Evolutionary conservation across 2,329 filamentous ascomycete species (phyloP), one percentile per base, ranked within the genome.

Genomic region (Colletotrichum camelliae): DNA sequence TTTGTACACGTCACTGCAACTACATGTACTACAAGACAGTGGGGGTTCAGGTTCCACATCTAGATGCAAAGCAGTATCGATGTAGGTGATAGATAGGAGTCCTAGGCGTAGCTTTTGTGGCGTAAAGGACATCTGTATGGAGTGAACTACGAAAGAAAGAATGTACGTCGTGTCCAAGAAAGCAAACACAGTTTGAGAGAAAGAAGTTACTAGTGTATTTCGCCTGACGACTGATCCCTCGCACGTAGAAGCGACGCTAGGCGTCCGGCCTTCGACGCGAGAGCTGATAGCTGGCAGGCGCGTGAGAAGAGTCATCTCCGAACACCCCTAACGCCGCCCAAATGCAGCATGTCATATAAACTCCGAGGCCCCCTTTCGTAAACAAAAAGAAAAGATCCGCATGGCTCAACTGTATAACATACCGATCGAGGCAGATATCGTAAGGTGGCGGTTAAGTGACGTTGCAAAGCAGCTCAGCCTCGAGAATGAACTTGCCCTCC

Each of bases 401-500:
- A 48, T 64, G 31, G 31, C 8, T 35, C 60, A 64, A 39, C 7
- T 10, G 16, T 64, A 8, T 31, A 27, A 39, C 16, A 24, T 35
- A 27, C 31, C 18, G 15, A 39, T n/a, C 33, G 16, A 18, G 21
- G 33, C 43, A 33, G n/a, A 31, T 24, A 13, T 33, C 31, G n/a
- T 60, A n/a, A 31, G 39, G 39, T 35, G 24, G 15, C 16, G n/a
- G 48, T 83, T 82, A 93, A 80, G 88, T 91, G 76, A 98, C 96
- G 79, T 92, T 93, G 85, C 94, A 96, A 52, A 98, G 89, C 78
- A 98, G 86, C 87, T 98, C 96, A 37, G 94, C 95, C 88, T 98
- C 96, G 73, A 99, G 89, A 76, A 99, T 99, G 84, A 94, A 98
- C 87, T 98, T 99, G 72, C 96, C 96, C 89, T 99, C 97, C 88